Base-by-base conservation (phyloP, 1,284 basidiomycete species). In the Melanopsichium pennsylvanicum region DNA sequence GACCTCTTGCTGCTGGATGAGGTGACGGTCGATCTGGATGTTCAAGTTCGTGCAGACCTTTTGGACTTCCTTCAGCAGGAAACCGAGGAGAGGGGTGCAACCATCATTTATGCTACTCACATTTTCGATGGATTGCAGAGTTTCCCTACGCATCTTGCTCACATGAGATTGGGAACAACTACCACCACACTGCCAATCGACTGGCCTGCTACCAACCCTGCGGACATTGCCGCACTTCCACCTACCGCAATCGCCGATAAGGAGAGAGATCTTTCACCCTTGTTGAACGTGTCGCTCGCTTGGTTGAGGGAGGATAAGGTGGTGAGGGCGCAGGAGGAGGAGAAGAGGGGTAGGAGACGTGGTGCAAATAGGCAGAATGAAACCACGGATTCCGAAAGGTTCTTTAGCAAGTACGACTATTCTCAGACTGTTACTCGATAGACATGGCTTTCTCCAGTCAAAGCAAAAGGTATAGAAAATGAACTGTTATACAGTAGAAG, bases 1-100 rank as follows among this genome's bases (percentile, higher is more conserved):
- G 89, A 96, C 72, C 86, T 98, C 18, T 84, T 99, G 5, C 84
- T 98, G 5, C 86, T 98, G 8, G 95, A 98, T 78, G 96, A 99
- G 84, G 93, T 97, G 46, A 98, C 95, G 0, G 96, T 98, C 27
- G 96, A 99, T 81, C 85, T 99, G n/a, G 96, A 99, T 75, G 94
- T 97, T 6, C 87, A 97, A 33, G 96, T 99, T 36, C 88, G 96
- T 39, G 88, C 91, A 45, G 91, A 96, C 66, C 84, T 99, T 19
- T 86, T 99, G 69, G 86, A 85, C 16, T 98, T 97, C 82, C 85
- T 99, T 36, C 89, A 89, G 67, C 83, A 86, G 18, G 96, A 99
- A 78, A 91, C 91, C 63, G 86, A 90, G 67, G 82, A 83, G 12
- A 86, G 96, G 19, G 87, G 88, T 0, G 91, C 94, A 4, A 97